A percentile compares a stretch with the other conserved stretches of the same genome.
Evolutionary conservation across 768 basidiomycete species (phyloP).

Genomic region (Suillus luteus): DNA sequence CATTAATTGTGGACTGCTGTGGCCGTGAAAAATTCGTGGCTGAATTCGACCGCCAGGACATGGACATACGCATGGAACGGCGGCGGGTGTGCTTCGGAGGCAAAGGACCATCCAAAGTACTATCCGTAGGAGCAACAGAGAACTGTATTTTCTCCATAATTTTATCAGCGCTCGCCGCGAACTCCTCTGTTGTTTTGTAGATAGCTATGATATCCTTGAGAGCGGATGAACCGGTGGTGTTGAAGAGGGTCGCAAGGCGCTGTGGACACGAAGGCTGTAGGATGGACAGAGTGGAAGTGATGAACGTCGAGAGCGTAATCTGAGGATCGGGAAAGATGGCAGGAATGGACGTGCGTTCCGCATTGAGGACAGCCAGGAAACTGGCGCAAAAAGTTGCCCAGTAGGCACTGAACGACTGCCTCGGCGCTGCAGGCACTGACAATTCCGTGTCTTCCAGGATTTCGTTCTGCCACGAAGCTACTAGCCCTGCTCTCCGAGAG

Average conservation of each 20-base stretch:
- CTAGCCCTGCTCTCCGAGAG: constrained; percentile 64
- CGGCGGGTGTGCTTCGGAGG: constrained; percentile 42
- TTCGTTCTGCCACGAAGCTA: constrained; percentile 69
- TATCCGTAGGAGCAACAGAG: constrained; percentile 28
- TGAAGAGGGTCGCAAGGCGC: constrained; percentile 70
- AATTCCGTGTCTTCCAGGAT: constrained; percentile 53
- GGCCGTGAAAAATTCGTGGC: constrained; percentile 12
- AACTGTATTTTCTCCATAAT: constrained; percentile 73
- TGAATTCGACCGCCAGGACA: constrained; percentile 55
- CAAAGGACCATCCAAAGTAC: constrained; percentile 25
- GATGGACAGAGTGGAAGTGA: constrained; percentile 76
- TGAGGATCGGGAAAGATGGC: constrained; percentile 88
- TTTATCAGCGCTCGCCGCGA: constrained; percentile 71
- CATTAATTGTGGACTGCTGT: constrained; percentile 23
- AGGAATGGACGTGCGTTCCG: constrained; percentile 73
- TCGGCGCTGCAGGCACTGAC: constrained; percentile 17
- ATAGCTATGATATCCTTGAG: constrained; percentile 71
- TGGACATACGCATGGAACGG: constrained; percentile 64
- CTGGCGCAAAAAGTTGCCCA: constrained; percentile 73
- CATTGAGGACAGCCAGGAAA: constrained; percentile 64
- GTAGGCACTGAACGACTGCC: constrained; percentile 61
- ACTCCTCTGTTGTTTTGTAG: constrained; percentile 80
- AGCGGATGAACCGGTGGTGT: constrained; percentile 60
- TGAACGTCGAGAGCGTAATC: constrained; percentile 74
- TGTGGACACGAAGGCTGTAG: constrained; percentile 83